Evolutionary conservation across 805 yeast genomes (phyloP).

Genomic region (Lipomyces starkeyi): DNA sequence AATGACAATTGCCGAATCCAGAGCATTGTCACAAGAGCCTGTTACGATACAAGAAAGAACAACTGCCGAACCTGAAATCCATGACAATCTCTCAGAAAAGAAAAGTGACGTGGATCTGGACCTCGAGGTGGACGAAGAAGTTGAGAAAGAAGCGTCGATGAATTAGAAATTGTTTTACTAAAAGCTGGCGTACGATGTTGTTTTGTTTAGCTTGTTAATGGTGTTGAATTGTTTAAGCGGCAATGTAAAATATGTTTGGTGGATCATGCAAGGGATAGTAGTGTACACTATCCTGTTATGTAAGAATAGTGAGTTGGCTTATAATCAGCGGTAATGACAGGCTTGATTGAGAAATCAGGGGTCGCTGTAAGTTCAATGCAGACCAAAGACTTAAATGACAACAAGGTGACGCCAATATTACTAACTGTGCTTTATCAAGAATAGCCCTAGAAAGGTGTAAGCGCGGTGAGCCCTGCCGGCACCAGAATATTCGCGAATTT

Average conservation of each 20-base stretch:
- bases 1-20: not conserved
- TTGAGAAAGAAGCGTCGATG: slow-evolving; percentile 26
- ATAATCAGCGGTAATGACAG: no score
- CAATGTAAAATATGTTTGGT: not conserved
- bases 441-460: no score
- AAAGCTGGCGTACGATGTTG: not conserved
- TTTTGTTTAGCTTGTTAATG: slow-evolving; percentile 2
- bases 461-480: not conserved
- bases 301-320: not conserved
- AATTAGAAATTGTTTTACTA: slow-evolving; percentile 4
- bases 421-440: not conserved
- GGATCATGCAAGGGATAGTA: not conserved
- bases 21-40: not conserved
- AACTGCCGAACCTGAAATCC: not conserved
- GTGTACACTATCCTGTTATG: not conserved
- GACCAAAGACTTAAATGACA: no score
- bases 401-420: not conserved
- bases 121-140: slow-evolving; percentile 23
- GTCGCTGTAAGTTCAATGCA: not conserved
- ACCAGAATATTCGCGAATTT: not conserved
- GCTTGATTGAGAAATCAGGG: not conserved
- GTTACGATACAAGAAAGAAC: not conserved
- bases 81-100: not conserved
- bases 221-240: not conserved
- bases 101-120: slow-evolving; percentile 16